Base-by-base conservation (phyloP, 1,284 basidiomycete species). In the Irpex lacteus region DNA sequence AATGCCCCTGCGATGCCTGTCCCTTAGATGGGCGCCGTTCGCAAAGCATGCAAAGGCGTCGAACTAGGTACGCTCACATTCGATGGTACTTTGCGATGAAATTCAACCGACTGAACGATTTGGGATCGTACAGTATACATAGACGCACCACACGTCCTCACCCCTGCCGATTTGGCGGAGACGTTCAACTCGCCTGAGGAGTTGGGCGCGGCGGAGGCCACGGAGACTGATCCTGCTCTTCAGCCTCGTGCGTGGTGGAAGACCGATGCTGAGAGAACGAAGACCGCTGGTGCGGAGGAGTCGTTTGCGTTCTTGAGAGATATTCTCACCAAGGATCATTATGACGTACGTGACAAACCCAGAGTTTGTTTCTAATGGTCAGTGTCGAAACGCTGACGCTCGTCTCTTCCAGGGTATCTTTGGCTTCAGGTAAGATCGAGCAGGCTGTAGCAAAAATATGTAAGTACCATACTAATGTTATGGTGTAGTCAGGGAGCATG, bases 181-280 rank as follows among this genome's bases (percentile, higher is more conserved):
- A 67, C 70, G 9, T 73, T 82, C n/a, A 68, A 69, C 40, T 60
- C 71, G 2, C 70, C 83, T 3, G 80, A 80, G 61, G 81, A 84
- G 37, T 80, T 87, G 57, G 87, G 83, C 54, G 84, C 88, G 2
- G 76, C 81, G 32, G 90, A 86, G 66, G 81, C 83, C 1, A 73
- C 79, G 9, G 78, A 83, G 26, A 79, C 80, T 13, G 85, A 90
- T 69, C 86, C 88, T 2, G 81, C 87, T 37, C 80, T 89, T 38
- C 86, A 82, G 0, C 89, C 93, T 8, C 82, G 94, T 65, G 94
- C 84, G 1, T 96, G 95, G 95, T 96, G 88, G 88, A 85, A 80
- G 64, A 75, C 76, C 3, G 81, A 82, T 38, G 71, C 77, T 2
- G 85, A 87, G 8, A 79, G 81, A 61, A 84, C 82, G 21, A 75